Base-by-base conservation (phyloP, 164 flowering plant species). In the Tetracentron sinense region DNA sequence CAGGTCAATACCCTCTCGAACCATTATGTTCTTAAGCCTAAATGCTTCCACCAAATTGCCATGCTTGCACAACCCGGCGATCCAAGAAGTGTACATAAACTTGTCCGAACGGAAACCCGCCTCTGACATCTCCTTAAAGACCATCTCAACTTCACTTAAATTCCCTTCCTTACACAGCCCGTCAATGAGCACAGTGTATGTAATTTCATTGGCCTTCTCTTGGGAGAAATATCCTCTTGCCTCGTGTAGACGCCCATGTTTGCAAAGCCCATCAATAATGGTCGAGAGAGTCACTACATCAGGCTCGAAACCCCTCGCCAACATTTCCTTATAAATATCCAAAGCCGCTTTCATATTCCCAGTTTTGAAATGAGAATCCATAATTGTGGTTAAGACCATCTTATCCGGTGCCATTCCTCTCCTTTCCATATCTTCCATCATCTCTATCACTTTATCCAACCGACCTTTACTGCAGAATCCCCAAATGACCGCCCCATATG, bases 1-100 rank as follows among this genome's bases (percentile, higher is more conserved):
- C 31, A 77, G 81, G 29, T 30, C 22, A 11, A 68, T 58, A 14
- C 75, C 77, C 48, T 77, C 62, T 50, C 55, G 58, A 61, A 66
- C 57, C 83, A 80, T 80, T 58, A 42, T 63, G 15, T 70, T 65
- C 74, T 77, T 80, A 5, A 80, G 60, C 63, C 66, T 74, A 57
- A 80, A 77, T 31, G 83, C 81, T 42, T 72, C 72, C 47, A 72
- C 60, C 58, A 77, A 42, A 70, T 72, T 66, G 33, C 78, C 79
- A 42, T 71, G 62, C 57, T 66, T 66, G 62, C 78, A 76, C 12
- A 76, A 65, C 0, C 63, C 75, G 30, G 60, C 50, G n/a, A 75
- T 78, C 77, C 77, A 70, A 29, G 75, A 68, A 7, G 81, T 78
- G 63, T 72, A 78, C 16, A 68, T 22, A 62, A 56, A 68, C 60